Conservation (phyloP, 192 early-diverging fungal genomes). For the Entomortierella beljakovae region DNA sequence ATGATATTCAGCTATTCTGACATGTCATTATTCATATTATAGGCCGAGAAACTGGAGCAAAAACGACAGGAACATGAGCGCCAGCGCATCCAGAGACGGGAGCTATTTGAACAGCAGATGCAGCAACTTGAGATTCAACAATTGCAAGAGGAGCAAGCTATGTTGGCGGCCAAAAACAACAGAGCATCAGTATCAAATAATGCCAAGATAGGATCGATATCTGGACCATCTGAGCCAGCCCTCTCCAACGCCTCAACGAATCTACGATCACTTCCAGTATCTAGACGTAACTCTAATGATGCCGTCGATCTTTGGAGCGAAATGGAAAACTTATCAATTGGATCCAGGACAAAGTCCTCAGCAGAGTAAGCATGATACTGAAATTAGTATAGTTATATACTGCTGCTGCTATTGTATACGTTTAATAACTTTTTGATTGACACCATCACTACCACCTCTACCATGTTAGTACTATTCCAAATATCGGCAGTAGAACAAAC, state of each 20-base stretch:
- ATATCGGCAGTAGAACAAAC: constrained; percentile 35
- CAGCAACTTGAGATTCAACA: constrained; percentile 61
- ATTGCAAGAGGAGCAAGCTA: constrained; percentile 57
- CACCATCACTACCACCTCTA: too few species aligned
- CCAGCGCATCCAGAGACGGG: constrained; percentile 53
- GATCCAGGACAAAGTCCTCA: constrained; percentile 48
- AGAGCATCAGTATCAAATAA: constrained; percentile 42
- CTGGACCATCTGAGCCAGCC: constrained; percentile 25
- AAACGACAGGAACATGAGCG: constrained; percentile 60
- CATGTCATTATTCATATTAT: background rate
- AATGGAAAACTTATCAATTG: constrained; percentile 55
- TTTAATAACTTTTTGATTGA: too few species aligned
- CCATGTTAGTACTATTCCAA: constrained; percentile 32
- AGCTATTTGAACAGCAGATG: constrained; percentile 62
- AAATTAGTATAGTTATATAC: too few species aligned
- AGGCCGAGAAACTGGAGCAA: constrained; percentile 57
- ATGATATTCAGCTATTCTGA: background rate
- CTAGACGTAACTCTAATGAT: constrained; percentile 79
- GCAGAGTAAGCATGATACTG: constrained; percentile 31
- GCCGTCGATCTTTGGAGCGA: constrained; percentile 54
- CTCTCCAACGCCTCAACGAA: constrained; percentile 8
- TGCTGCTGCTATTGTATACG: too few species aligned
- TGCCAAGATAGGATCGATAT: constrained; percentile 28
- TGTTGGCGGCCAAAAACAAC: constrained; percentile 47
- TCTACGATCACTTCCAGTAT: constrained; percentile 72